phyloP scores from a whole-genome alignment of 139 green algal species.

The Micractinium conductrix region DNA sequence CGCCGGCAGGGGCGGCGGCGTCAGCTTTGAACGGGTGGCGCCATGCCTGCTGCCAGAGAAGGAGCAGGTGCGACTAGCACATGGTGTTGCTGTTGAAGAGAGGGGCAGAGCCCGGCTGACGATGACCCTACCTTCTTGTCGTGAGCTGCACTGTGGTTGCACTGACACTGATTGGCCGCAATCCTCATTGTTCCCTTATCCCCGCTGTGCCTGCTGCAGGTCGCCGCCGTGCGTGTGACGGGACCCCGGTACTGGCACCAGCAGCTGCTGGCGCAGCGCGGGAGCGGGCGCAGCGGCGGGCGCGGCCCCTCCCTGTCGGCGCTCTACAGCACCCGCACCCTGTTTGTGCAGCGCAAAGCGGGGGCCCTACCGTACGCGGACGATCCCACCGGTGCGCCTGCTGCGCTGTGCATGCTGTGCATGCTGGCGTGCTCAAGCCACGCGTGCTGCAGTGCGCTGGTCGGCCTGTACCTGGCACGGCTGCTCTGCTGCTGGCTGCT shows the following conservation, averaged over 20 bases:
- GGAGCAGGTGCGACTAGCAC: constrained; percentile 31
- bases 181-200: no score
- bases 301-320: constrained; percentile 22
- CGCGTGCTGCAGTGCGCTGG: no score
- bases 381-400: constrained; percentile 64
- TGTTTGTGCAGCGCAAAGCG: constrained; percentile 83
- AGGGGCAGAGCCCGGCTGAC: no score
- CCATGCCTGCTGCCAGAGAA: constrained; percentile 84
- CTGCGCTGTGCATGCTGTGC: no score
- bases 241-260: constrained; percentile 82
- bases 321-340: constrained; percentile 41
- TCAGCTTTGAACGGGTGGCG: constrained; percentile 43
- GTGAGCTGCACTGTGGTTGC: no score
- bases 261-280: constrained; percentile 17
- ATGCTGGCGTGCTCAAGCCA: no score
- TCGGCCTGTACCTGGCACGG: no score
- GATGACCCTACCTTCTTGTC: no score
- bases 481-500: no score
- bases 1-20: neutral
- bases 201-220: no score
- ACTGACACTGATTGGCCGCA: no score
- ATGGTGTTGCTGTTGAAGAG: neutral
- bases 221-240: constrained; percentile 59
- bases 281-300: neutral
- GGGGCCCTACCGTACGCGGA: constrained; percentile 69